phyloP scores from a whole-genome alignment of 495 filamentous ascomycete genomes.

The Choiromyces venosus region DNA sequence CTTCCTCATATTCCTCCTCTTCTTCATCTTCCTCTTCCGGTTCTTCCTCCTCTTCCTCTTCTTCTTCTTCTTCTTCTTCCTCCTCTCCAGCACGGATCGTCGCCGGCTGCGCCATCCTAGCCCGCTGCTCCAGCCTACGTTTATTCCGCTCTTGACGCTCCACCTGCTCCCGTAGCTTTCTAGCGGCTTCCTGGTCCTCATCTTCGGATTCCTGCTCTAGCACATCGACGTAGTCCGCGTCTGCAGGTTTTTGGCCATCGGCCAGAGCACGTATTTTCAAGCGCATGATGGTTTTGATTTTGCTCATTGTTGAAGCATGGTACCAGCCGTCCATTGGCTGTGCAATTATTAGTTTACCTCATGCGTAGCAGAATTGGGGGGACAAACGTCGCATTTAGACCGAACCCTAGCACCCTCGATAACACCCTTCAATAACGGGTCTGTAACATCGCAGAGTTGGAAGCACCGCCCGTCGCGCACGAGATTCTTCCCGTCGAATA shows the following conservation, averaged over 20 bases:
- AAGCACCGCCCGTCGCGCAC: slow-evolving; percentile 74
- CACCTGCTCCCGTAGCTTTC: slow-evolving; percentile 26
- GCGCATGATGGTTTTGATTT: slow-evolving; percentile 78
- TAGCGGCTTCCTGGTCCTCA: slow-evolving; percentile 33
- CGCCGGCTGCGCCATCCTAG: slow-evolving; percentile 23
- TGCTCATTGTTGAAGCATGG: slow-evolving; percentile 66
- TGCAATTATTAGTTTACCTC: slow-evolving; percentile 52
- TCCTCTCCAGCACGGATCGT: slow-evolving; percentile 45
- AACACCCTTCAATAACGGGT: slow-evolving; percentile 60
- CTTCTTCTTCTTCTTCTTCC: slow-evolving; percentile 43
- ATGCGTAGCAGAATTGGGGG: slow-evolving; percentile 45
- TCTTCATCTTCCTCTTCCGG: slow-evolving; percentile 19
- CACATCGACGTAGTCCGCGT: slow-evolving; percentile 47
- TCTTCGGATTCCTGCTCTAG: slow-evolving; percentile 42
- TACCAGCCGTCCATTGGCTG: slow-evolving; percentile 65
- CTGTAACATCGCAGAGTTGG: slow-evolving; percentile 87
- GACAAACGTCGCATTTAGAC: slow-evolving; percentile 46
- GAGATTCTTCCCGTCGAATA: slow-evolving; percentile 71
- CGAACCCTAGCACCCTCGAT: slow-evolving; percentile 49
- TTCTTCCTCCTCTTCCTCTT: slow-evolving; percentile 11
- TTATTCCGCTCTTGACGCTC: slow-evolving; percentile 40
- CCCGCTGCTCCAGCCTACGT: slow-evolving; percentile 8
- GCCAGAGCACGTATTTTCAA: slow-evolving; percentile 59
- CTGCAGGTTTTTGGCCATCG: slow-evolving; percentile 44
- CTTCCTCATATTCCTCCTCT: slow-evolving; percentile 21